A percentile compares a stretch with the other conserved stretches of the same genome.
These are phyloP conservation scores for Penicillium corylophilum DNA, from an alignment of 2,329 filamentous ascomycete genomes.

Conservation along the genomic window DNA sequence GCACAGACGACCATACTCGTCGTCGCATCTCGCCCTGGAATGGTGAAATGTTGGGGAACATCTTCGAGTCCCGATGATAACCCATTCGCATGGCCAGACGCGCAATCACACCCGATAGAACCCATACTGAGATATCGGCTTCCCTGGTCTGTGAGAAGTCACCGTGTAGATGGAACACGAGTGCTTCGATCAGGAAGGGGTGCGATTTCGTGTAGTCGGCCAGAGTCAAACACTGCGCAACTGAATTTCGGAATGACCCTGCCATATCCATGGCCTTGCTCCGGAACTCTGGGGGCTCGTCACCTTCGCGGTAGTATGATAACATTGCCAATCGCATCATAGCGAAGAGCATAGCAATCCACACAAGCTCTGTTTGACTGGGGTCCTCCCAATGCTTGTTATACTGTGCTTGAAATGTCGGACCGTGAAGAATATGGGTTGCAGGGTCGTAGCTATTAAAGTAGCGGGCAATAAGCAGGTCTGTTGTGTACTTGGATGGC, in stretches of 20 bases:
- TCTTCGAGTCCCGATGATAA: constrained; percentile 61
- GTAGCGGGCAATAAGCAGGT: constrained; percentile 82
- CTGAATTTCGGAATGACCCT: constrained; percentile 50
- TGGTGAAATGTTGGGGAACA: constrained; percentile 58
- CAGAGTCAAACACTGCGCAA: constrained; percentile 62
- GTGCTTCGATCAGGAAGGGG: constrained; percentile 59
- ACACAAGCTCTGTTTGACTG: constrained; percentile 56
- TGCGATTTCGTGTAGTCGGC: constrained; percentile 65
- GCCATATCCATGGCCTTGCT: constrained; percentile 54
- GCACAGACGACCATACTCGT: constrained; percentile 50
- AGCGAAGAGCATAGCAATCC: constrained; percentile 62
- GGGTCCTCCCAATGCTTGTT: constrained; percentile 63
- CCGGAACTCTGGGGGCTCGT: constrained; percentile 63
- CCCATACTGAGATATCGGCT: constrained; percentile 59
- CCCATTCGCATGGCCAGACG: constrained; percentile 66
- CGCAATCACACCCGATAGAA: constrained; percentile 60
- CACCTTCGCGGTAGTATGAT: constrained; percentile 60
- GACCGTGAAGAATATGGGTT: constrained; percentile 72
- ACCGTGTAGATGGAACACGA: constrained; percentile 62
- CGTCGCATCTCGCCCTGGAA: constrained; percentile 62
- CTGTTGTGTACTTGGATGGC: constrained; percentile 77
- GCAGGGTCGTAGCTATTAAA: constrained; percentile 77
- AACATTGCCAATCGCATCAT: constrained; percentile 66
- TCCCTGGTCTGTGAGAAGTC: constrained; percentile 61
- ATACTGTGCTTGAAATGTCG: constrained; percentile 78